Conservation (phyloP, 164 flowering plant genomes). For the Aristolochia fimbriata region DNA sequence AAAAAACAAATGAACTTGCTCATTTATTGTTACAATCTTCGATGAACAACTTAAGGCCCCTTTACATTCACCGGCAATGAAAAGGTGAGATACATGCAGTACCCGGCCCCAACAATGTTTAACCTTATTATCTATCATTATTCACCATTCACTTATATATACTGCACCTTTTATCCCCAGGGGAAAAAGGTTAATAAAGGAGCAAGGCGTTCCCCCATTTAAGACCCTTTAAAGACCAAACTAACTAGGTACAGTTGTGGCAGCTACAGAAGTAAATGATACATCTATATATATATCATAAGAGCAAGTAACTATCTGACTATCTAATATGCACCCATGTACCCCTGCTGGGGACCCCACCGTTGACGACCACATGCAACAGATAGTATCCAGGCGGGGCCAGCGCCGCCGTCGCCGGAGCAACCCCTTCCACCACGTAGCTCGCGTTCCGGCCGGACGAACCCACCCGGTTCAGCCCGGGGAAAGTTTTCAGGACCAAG, state of each 20-base stretch:
- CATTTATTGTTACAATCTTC: too few species aligned
- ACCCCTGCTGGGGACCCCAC: slow-evolving; percentile 41
- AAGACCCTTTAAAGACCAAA: not conserved
- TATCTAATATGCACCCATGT: slow-evolving; percentile 37
- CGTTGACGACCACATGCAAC: slow-evolving; percentile 36
- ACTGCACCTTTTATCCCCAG: too few species aligned
- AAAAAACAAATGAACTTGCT: too few species aligned
- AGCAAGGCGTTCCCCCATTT: not conserved
- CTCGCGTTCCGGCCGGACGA: not conserved
- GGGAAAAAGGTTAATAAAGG: too few species aligned
- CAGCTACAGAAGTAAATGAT: too few species aligned
- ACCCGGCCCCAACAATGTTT: too few species aligned
- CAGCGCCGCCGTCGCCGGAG: slow-evolving; percentile 23
- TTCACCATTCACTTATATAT: too few species aligned
- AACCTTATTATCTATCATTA: too few species aligned
- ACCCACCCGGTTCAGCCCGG: not conserved
- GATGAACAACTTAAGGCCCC: too few species aligned
- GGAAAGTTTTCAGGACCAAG: slow-evolving; percentile 19
- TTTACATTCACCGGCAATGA: too few species aligned
- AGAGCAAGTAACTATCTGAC: not conserved
- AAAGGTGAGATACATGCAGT: too few species aligned
- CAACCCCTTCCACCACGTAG: slow-evolving; percentile 11
- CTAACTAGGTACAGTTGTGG: not conserved
- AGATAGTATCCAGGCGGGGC: slow-evolving; percentile 58
- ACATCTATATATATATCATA: too few species aligned